A percentile compares a stretch with the other conserved stretches of the same genome.
These are phyloP conservation scores for Moniliophthora roreri DNA, from an alignment of 1,284 basidiomycete genomes.

Conservation along the genomic window DNA sequence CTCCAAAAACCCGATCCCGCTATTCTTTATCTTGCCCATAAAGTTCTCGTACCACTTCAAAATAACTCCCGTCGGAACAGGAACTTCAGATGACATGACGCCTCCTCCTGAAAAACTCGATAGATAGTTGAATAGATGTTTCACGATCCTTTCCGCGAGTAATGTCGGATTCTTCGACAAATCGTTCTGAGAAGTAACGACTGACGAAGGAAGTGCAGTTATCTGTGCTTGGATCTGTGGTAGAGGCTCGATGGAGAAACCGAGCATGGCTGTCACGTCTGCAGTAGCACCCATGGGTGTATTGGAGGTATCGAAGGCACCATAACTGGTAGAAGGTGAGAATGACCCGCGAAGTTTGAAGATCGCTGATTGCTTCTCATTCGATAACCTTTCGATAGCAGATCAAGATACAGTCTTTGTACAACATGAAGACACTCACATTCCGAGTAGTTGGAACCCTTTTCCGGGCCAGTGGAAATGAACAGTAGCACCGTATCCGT, in stretches of 20 bases:
- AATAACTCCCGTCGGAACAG: slow-evolving; percentile 76
- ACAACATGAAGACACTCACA: slow-evolving; percentile 50
- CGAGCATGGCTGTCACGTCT: slow-evolving; percentile 68
- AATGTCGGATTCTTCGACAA: slow-evolving; percentile 30
- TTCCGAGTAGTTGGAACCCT: slow-evolving; percentile 86
- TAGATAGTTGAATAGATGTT: slow-evolving; percentile 83
- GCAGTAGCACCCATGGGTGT: slow-evolving; percentile 24
- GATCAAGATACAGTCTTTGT: not conserved
- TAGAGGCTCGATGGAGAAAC: slow-evolving; percentile 71
- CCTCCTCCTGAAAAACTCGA: slow-evolving; percentile 68
- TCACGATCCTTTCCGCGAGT: slow-evolving; percentile 66
- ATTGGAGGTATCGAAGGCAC: slow-evolving; percentile 48
- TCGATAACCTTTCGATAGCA: slow-evolving; percentile 66
- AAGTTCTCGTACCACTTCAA: slow-evolving; percentile 85
- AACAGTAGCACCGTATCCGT: slow-evolving; percentile 86
- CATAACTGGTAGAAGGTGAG: slow-evolving; percentile 51
- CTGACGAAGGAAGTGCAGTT: slow-evolving; percentile 40
- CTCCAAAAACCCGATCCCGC: slow-evolving; percentile 77
- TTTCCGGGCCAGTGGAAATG: slow-evolving; percentile 90
- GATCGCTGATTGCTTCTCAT: slow-evolving; percentile 90
- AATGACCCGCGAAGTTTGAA: slow-evolving; percentile 80
- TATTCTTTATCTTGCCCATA: slow-evolving; percentile 67
- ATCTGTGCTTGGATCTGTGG: slow-evolving; percentile 56
- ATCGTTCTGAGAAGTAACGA: slow-evolving; percentile 25
- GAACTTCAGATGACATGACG: slow-evolving; percentile 56